Conservation (phyloP, 495 filamentous ascomycete genomes). For the Penicillium salamii region DNA sequence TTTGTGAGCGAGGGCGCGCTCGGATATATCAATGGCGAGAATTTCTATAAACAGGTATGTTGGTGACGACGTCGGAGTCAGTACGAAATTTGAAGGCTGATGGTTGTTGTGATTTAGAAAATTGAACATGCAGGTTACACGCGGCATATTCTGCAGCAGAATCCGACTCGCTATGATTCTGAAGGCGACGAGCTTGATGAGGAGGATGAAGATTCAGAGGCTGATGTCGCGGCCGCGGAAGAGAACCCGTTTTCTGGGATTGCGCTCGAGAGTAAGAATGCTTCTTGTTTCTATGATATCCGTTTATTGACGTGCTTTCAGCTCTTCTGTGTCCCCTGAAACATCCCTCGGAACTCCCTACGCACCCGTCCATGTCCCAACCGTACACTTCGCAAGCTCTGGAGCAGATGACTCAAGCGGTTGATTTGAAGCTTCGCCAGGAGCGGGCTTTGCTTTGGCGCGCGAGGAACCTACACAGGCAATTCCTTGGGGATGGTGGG, state of each 20-base stretch:
- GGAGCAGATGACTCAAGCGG: slow-evolving; percentile 70
- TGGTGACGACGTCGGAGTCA: neutral
- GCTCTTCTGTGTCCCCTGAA: slow-evolving; percentile 86
- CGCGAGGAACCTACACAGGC: slow-evolving; percentile 72
- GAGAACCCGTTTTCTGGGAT: slow-evolving; percentile 82
- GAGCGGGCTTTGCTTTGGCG: slow-evolving; percentile 73
- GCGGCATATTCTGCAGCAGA: slow-evolving; percentile 77
- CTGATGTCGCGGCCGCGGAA: slow-evolving; percentile 65
- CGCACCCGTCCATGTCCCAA: slow-evolving; percentile 78
- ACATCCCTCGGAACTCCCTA: slow-evolving; percentile 77
- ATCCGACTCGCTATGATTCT: slow-evolving; percentile 72
- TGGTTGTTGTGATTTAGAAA: slow-evolving; percentile 46
- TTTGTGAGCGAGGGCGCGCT: slow-evolving; percentile 76
- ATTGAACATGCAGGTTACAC: slow-evolving; percentile 82
- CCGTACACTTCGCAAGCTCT: slow-evolving; percentile 80
- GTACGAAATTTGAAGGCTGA: neutral
- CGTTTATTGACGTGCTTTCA: slow-evolving; percentile 30
- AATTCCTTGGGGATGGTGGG: slow-evolving; percentile 72
- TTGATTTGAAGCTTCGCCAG: slow-evolving; percentile 67
- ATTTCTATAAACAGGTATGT: slow-evolving; percentile 81
- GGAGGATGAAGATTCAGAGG: slow-evolving; percentile 76
- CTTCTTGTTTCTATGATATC: neutral
- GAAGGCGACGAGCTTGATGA: slow-evolving; percentile 78
- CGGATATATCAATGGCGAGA: slow-evolving; percentile 64
- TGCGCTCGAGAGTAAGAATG: slow-evolving; percentile 71